Percentiles rank a stretch among this genome's conserved stretches.
phyloP scores from a whole-genome alignment of 2,329 filamentous ascomycete genomes.

The Arthrobotrys conoides region DNA sequence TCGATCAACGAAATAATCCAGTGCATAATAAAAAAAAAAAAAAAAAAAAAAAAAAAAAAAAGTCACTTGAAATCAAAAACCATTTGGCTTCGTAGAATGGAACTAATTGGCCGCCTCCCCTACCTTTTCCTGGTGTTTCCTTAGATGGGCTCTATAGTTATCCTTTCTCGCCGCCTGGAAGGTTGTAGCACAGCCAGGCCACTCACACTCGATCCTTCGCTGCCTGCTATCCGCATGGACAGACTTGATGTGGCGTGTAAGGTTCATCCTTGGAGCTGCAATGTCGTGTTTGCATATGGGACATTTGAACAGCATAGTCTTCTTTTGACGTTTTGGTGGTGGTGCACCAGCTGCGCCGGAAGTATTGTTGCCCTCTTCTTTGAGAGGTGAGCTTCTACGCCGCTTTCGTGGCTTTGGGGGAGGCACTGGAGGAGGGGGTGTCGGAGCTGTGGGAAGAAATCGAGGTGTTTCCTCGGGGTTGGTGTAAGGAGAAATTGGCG shows the following conservation, averaged over 20 bases:
- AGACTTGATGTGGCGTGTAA: slow-evolving; percentile 55
- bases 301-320: slow-evolving; percentile 57
- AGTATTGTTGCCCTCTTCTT: slow-evolving; percentile 37
- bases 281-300: slow-evolving; percentile 58
- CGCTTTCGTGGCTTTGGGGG: slow-evolving; percentile 56
- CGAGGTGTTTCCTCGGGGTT: slow-evolving; percentile 57
- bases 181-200: slow-evolving; percentile 56
- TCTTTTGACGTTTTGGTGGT: slow-evolving; percentile 51
- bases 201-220: slow-evolving; percentile 56
- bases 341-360: slow-evolving; percentile 27
- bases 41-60: not conserved
- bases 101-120: slow-evolving; percentile 35
- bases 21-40: slow-evolving; percentile 6
- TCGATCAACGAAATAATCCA: not conserved
- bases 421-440: slow-evolving; percentile 51
- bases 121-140: slow-evolving; percentile 57
- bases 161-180: slow-evolving; percentile 59
- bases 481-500: slow-evolving; percentile 42
- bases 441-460: slow-evolving; percentile 49
- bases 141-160: slow-evolving; percentile 57
- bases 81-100: not conserved
- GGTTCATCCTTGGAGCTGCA: slow-evolving; percentile 57
- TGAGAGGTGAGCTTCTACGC: slow-evolving; percentile 49
- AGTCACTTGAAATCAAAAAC: not conserved
- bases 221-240: slow-evolving; percentile 57